Percentiles rank a stretch among this genome's conserved stretches.
Conservation (phyloP, 495 filamentous ascomycete genomes). For the Talaromyces liani region DNA sequence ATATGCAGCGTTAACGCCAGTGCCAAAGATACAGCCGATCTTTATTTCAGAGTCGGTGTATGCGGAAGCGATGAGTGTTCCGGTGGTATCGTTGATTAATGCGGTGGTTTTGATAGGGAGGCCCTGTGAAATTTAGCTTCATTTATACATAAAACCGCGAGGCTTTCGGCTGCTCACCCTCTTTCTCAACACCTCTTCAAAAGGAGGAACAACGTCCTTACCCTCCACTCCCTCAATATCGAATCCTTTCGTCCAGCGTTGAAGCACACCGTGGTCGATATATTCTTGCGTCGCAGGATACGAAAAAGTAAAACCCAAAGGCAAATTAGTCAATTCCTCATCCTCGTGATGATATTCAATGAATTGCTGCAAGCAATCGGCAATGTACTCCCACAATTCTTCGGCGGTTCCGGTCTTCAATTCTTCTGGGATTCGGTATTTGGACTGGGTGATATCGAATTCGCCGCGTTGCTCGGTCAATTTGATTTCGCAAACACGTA, state of each 20-base stretch:
- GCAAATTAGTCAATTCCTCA: conserved; percentile 51
- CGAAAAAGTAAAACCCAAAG: conserved; percentile 96
- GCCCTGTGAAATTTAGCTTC: conserved; percentile 38
- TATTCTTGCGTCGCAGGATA: conserved; percentile 96
- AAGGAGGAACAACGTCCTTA: conserved; percentile 85
- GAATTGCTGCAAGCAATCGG: conserved; percentile 94
- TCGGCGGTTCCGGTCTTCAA: conserved; percentile 84
- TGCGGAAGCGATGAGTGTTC: conserved; percentile 95
- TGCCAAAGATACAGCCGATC: conserved; percentile 98
- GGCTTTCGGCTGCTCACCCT: conserved; percentile 45
- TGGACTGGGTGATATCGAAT: conserved; percentile 98
- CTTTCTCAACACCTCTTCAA: conserved; percentile 74
- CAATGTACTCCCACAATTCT: conserved; percentile 96
- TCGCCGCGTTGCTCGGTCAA: conserved; percentile 85
- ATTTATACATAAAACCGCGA: not conserved
- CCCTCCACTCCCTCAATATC: conserved; percentile 97
- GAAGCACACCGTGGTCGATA: conserved; percentile 90
- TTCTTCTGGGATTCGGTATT: conserved; percentile 95
- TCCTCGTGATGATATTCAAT: conserved; percentile 84
- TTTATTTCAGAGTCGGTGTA: conserved; percentile 89
- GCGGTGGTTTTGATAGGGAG: conserved; percentile 91
- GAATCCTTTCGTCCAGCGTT: conserved; percentile 99
- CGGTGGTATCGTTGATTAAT: conserved; percentile 95
- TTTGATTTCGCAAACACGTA: conserved; percentile 94
- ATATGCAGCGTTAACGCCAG: conserved; percentile 96